Evolutionary conservation across 2,329 filamentous ascomycete species (phyloP).

Genomic region (Alternaria consortialis): DNA sequence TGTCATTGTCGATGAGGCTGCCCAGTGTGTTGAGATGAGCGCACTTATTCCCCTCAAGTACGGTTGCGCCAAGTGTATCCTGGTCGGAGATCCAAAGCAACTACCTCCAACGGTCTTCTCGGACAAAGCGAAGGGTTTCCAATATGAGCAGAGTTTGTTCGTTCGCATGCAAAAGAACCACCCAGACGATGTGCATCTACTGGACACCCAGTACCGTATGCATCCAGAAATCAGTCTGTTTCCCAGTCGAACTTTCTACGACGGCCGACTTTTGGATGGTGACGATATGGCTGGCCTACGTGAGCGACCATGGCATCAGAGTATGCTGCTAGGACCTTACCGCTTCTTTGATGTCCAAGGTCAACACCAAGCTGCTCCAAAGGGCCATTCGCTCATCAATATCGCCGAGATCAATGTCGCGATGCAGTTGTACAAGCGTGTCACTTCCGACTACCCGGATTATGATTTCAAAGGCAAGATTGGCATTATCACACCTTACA

Average conservation of each 20-base stretch:
- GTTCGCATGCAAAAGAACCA: conserved; percentile 97
- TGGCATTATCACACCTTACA: conserved; percentile 98
- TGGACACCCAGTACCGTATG: conserved; percentile 99
- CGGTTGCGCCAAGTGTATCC: conserved; percentile 93
- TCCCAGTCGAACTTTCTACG: conserved; percentile 91
- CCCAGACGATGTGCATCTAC: conserved; percentile 84
- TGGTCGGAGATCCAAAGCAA: conserved; percentile 98
- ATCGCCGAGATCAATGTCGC: conserved; percentile 86
- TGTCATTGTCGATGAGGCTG: conserved; percentile 97
- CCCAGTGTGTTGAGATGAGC: conserved; percentile 96
- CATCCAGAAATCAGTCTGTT: conserved; percentile 95
- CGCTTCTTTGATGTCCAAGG: conserved; percentile 97
- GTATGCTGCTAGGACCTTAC: conserved; percentile 84
- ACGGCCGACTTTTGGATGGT: conserved; percentile 85
- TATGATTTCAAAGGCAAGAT: conserved; percentile 83
- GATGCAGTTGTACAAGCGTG: conserved; percentile 81
- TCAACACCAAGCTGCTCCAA: conserved; percentile 80
- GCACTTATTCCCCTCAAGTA: conserved; percentile 97
- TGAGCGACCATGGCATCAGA: conserved; percentile 84
- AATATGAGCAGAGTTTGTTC: conserved; percentile 98
- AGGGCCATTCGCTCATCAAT: conserved; percentile 91
- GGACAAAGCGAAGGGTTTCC: conserved; percentile 87
- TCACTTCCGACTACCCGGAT: conserved; percentile 74
- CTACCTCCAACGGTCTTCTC: conserved; percentile 95
- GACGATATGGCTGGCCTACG: conserved; percentile 81